Evolutionary conservation across 164 flowering plant species (phyloP).

Genomic region (Pachysandra terminalis): DNA sequence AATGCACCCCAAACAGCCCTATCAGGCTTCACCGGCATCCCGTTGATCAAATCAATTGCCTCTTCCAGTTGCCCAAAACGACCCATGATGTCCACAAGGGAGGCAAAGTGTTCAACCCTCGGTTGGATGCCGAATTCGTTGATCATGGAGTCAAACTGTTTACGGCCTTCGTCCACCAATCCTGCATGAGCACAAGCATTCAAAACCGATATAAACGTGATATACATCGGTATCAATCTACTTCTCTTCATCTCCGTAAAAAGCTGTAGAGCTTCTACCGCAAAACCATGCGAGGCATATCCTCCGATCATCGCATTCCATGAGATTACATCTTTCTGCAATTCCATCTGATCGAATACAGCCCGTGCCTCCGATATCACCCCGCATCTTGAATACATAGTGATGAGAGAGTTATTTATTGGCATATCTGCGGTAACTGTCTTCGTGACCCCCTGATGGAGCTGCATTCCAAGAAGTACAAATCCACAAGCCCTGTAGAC

Average conservation of each 20-base stretch:
- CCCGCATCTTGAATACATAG: conserved; percentile 56
- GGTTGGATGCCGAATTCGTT: conserved; percentile 28
- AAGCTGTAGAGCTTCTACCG: conserved; percentile 36
- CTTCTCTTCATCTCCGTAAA: conserved; percentile 33
- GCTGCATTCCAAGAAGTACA: conserved; percentile 39
- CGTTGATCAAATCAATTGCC: conserved; percentile 29
- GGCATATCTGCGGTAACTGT: conserved; percentile 30
- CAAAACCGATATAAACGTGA: conserved; percentile 39
- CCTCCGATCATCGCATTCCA: conserved; percentile 64
- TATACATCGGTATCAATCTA: conserved; percentile 31
- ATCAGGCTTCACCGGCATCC: conserved; percentile 44
- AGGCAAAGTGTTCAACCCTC: conserved; percentile 38
- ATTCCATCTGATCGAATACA: conserved; percentile 35
- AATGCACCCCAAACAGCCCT: conserved; percentile 51
- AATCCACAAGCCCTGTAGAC: conserved; percentile 32
- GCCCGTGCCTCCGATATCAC: conserved; percentile 31
- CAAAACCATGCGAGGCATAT: conserved; percentile 53
- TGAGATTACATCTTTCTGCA: conserved; percentile 37
- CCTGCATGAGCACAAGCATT: conserved; percentile 46
- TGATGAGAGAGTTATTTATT: conserved; percentile 40
- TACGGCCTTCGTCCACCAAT: conserved; percentile 31
- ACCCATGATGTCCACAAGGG: conserved; percentile 39
- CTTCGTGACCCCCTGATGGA: conserved; percentile 41
- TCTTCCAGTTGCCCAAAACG: conserved; percentile 37
- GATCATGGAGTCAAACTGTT: conserved; percentile 31